phyloP scores from a whole-genome alignment of 2,329 filamentous ascomycete genomes.

The Saccharata proteae region DNA sequence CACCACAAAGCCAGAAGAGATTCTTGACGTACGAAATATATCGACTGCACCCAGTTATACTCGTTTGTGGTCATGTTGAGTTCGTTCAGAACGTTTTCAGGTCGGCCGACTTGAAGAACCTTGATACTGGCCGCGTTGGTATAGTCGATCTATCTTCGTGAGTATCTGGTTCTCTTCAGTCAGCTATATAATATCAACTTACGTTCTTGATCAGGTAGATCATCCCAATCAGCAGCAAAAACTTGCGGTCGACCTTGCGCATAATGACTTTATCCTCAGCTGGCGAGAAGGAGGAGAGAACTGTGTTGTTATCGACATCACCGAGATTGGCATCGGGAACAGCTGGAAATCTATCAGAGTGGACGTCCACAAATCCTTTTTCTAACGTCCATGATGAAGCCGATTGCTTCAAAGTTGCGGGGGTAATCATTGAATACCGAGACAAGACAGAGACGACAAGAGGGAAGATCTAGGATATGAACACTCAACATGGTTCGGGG shows the following conservation, averaged over 20 bases:
- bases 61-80: constrained; percentile 14
- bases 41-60: constrained; percentile 15
- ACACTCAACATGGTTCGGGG: too few species aligned
- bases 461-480: too few species aligned
- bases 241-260: constrained; percentile 14
- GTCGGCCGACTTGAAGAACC: constrained; percentile 14
- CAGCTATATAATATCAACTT: not conserved
- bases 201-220: constrained; percentile 17
- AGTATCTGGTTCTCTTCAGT: constrained; percentile 2
- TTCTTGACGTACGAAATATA: constrained; percentile 13
- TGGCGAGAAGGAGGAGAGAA: constrained; percentile 14
- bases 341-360: too few species aligned
- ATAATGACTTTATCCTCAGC: constrained; percentile 16
- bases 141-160: constrained; percentile 13
- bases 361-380: too few species aligned
- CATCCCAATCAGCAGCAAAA: constrained; percentile 14
- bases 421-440: too few species aligned
- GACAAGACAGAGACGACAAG: too few species aligned
- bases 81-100: constrained; percentile 12
- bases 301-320: constrained; percentile 14
- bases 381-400: too few species aligned
- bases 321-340: too few species aligned
- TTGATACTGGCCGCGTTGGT: constrained; percentile 15
- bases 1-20: not conserved
- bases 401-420: too few species aligned